These are phyloP conservation scores for Pichia sp. DNA, from an alignment of 1,139 yeast species.

Conservation along the genomic window DNA sequence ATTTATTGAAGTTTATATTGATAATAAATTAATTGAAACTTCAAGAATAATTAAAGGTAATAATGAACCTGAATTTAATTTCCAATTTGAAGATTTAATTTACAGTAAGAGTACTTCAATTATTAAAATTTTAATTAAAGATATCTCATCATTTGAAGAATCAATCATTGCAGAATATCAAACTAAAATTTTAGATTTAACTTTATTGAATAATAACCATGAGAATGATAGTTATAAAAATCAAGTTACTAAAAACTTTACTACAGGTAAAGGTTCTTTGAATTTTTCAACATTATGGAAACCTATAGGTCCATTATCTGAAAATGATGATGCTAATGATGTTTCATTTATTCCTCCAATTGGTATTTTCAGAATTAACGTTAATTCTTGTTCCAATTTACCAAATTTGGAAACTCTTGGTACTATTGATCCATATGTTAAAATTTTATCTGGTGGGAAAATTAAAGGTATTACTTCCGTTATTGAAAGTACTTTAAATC, in stretches of 20 bases:
- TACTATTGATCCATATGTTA: constrained; percentile 66
- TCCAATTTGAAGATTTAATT: constrained; percentile 53
- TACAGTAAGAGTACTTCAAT: constrained; percentile 53
- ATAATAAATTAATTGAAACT: constrained; percentile 46
- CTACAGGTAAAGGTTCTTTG: constrained; percentile 46
- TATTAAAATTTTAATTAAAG: constrained; percentile 51
- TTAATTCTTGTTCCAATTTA: constrained; percentile 49
- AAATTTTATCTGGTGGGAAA: constrained; percentile 52
- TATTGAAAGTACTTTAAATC: constrained; percentile 45
- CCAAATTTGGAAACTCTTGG: constrained; percentile 62
- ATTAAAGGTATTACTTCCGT: constrained; percentile 50
- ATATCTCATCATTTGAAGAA: constrained; percentile 42
- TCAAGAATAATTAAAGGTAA: constrained; percentile 59
- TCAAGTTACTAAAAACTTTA: constrained; percentile 32
- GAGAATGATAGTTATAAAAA: constrained; percentile 40
- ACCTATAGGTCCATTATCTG: constrained; percentile 56
- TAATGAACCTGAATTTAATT: constrained; percentile 70
- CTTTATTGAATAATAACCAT: constrained; percentile 29
- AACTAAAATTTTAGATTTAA: constrained; percentile 44
- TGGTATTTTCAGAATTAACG: constrained; percentile 58
- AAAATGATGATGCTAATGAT: constrained; percentile 39
- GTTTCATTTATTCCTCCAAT: constrained; percentile 49
- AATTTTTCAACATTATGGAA: constrained; percentile 61
- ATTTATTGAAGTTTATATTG: constrained; percentile 54
- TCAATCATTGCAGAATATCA: constrained; percentile 48